Conservation (phyloP, 2,329 filamentous ascomycete genomes). For the Dichotomopilus funicola region DNA sequence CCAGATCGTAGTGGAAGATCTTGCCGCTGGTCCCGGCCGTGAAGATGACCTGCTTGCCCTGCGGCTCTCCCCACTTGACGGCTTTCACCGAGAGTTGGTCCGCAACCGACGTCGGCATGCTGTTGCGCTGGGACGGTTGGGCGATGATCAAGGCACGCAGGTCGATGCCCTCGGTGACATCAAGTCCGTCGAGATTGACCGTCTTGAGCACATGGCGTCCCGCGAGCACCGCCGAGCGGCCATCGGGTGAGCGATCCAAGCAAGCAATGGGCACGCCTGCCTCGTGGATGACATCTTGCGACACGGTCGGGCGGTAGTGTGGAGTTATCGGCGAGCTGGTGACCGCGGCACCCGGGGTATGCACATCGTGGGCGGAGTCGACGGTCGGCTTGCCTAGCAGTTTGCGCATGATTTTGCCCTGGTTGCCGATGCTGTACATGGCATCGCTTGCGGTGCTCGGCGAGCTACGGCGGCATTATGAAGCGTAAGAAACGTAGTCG, state of each 20-base stretch:
- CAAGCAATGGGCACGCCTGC: constrained; percentile 49
- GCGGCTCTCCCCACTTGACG: constrained; percentile 47
- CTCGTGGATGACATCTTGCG: constrained; percentile 49
- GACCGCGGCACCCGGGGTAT: constrained; percentile 34
- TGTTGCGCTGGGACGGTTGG: constrained; percentile 39
- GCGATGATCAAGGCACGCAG: constrained; percentile 49
- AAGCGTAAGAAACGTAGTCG: background rate
- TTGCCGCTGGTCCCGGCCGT: constrained; percentile 59
- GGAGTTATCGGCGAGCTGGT: constrained; percentile 39
- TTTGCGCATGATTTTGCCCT: constrained; percentile 54
- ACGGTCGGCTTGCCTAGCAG: constrained; percentile 49
- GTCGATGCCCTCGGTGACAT: constrained; percentile 51
- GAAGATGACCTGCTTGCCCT: constrained; percentile 48
- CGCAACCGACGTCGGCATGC: constrained; percentile 32
- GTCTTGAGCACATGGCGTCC: constrained; percentile 57
- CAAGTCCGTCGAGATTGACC: constrained; percentile 47
- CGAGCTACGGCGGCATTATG: constrained; percentile 4
- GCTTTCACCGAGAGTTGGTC: constrained; percentile 60
- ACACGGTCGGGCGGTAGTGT: constrained; percentile 45
- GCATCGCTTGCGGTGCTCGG: constrained; percentile 3
- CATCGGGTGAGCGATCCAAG: constrained; percentile 53
- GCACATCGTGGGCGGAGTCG: constrained; percentile 36
- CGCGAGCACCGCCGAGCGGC: constrained; percentile 49
- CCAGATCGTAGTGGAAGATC: constrained; percentile 58
- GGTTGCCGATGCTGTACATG: constrained; percentile 33